These are phyloP conservation scores for Reutealis trisperma DNA, from an alignment of 345 rosid genomes.

Conservation along the genomic window DNA sequence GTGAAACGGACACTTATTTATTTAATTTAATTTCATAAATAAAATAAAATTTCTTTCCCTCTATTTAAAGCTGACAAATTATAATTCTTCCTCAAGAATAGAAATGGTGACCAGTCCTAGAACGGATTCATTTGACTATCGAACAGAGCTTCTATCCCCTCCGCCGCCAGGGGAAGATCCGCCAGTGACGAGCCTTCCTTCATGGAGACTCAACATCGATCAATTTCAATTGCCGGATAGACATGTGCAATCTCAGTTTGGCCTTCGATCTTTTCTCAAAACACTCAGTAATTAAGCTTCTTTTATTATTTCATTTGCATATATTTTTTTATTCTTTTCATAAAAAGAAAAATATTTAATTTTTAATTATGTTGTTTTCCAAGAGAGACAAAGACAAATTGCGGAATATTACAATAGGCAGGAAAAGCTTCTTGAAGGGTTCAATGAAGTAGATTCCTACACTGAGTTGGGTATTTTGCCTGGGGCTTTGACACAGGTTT, in stretches of 20 bases:
- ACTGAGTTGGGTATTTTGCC: slow-evolving; percentile 49
- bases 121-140: slow-evolving; percentile 40
- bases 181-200: slow-evolving; percentile 21
- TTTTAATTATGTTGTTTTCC: neutral
- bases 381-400: slow-evolving; percentile 39
- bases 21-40: too few relatives aligned
- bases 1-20: too few relatives aligned
- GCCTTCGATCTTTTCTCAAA: slow-evolving; percentile 16
- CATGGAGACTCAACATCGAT: slow-evolving; percentile 53
- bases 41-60: neutral
- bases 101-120: slow-evolving; percentile 15
- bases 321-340: neutral
- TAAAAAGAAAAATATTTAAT: too few relatives aligned
- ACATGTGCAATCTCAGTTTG: slow-evolving; percentile 19
- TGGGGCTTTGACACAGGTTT: slow-evolving; percentile 41
- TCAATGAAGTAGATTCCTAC: slow-evolving; percentile 48
- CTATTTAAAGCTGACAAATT: neutral
- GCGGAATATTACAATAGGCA: slow-evolving; percentile 50
- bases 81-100: too few relatives aligned
- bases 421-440: slow-evolving; percentile 44
- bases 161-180: slow-evolving; percentile 23
- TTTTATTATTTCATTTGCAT: neutral
- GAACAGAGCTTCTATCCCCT: slow-evolving; percentile 53
- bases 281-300: slow-evolving; percentile 22
- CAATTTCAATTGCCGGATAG: slow-evolving; percentile 36